These are phyloP conservation scores for Lunularia cruciata DNA, from an alignment of 225 moss, liverwort and hornwort species.

Conservation along the genomic window DNA sequence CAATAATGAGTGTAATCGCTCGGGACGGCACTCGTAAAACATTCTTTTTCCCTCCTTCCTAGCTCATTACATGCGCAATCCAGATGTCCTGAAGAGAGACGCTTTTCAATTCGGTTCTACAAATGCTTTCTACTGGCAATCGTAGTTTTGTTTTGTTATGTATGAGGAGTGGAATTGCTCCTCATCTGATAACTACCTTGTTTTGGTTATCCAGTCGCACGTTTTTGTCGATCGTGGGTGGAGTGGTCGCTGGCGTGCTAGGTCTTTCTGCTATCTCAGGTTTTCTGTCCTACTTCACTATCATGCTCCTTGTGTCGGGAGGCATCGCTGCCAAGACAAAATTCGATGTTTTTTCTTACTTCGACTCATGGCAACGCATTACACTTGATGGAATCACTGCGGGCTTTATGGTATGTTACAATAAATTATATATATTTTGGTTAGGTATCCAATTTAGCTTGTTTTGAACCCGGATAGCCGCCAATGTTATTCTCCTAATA, in stretches of 20 bases:
- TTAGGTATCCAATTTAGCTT: neutral
- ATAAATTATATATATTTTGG: neutral
- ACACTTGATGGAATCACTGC: slow-evolving; percentile 90
- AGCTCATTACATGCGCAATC: too few species aligned
- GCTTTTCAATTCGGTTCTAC: too few species aligned
- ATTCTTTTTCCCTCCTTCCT: too few species aligned
- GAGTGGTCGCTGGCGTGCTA: slow-evolving; percentile 84
- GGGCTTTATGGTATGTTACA: slow-evolving; percentile 77
- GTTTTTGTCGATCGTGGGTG: slow-evolving; percentile 91
- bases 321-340: slow-evolving; percentile 85
- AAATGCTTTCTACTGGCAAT: too few species aligned
- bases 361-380: slow-evolving; percentile 95
- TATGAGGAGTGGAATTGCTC: too few species aligned
- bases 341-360: slow-evolving; percentile 75
- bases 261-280: slow-evolving; percentile 80
- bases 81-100: too few species aligned
- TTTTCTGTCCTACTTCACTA: slow-evolving; percentile 78
- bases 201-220: slow-evolving; percentile 87
- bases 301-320: slow-evolving; percentile 80
- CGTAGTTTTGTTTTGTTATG: too few species aligned
- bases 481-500: too few species aligned
- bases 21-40: too few species aligned
- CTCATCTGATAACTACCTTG: neutral
- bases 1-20: too few species aligned
- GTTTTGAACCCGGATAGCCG: neutral